Evolutionary conservation across 2,329 filamentous ascomycete species (phyloP).

Genomic region (Cladophialophora psammophila): DNA sequence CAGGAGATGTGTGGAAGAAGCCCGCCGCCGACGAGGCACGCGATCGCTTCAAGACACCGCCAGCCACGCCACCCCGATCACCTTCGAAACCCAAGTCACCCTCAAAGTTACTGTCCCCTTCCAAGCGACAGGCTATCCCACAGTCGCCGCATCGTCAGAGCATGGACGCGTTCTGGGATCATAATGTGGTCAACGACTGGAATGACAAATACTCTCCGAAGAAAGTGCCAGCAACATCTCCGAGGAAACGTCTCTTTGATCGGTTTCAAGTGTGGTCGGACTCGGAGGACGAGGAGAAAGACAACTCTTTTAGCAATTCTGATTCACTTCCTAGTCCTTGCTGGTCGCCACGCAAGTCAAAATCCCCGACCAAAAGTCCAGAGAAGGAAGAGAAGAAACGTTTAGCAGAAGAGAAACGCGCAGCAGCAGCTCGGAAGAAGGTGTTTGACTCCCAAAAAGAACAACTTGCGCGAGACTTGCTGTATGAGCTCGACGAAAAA

Average conservation of each 20-base stretch:
- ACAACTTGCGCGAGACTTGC: slow-evolving; percentile 60
- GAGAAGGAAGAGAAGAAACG: slow-evolving; percentile 38
- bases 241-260: slow-evolving; percentile 33
- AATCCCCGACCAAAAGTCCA: slow-evolving; percentile 38
- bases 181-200: slow-evolving; percentile 61
- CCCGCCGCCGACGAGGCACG: slow-evolving; percentile 2
- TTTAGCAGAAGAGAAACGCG: slow-evolving; percentile 46
- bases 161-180: slow-evolving; percentile 63
- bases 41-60: slow-evolving; percentile 25
- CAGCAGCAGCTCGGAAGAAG: slow-evolving; percentile 51
- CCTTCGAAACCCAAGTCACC: slow-evolving; percentile 39
- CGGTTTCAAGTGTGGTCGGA: slow-evolving; percentile 48
- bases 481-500: slow-evolving; percentile 62
- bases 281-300: slow-evolving; percentile 44
- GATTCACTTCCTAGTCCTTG: slow-evolving; percentile 38
- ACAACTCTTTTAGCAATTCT: slow-evolving; percentile 40
- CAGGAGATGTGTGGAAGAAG: not conserved
- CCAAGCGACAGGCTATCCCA: slow-evolving; percentile 56
- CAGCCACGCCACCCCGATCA: slow-evolving; percentile 46
- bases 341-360: slow-evolving; percentile 39
- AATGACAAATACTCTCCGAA: slow-evolving; percentile 62
- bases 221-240: slow-evolving; percentile 47
- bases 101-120: slow-evolving; percentile 54
- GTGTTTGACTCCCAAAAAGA: slow-evolving; percentile 63
- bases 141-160: slow-evolving; percentile 59